phyloP scores from a whole-genome alignment of 306 rosid species.

The Prunus davidiana region DNA sequence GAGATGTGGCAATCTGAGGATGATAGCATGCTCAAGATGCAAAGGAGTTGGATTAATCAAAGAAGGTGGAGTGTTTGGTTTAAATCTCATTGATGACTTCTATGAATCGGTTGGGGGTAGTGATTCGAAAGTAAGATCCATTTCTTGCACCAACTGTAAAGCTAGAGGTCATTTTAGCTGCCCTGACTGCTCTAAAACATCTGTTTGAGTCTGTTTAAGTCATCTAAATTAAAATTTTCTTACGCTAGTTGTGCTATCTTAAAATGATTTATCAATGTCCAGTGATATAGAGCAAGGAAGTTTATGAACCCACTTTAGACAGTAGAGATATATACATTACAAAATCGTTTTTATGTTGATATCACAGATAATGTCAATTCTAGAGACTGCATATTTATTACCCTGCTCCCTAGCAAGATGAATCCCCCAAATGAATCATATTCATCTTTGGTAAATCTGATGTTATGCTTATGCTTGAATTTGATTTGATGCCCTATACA shows the following conservation, averaged over 20 bases:
- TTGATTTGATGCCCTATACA: neutral
- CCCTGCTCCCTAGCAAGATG: neutral
- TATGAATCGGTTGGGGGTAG: slow-evolving; percentile 40
- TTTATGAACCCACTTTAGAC: neutral
- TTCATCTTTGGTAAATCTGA: neutral
- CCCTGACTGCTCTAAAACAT: slow-evolving; percentile 60
- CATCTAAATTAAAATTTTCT: neutral
- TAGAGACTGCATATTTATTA: neutral
- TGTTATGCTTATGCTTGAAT: neutral
- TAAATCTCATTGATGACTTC: slow-evolving; percentile 41
- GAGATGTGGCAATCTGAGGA: slow-evolving; percentile 72
- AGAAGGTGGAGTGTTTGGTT: slow-evolving; percentile 52
- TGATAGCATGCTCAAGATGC: slow-evolving; percentile 71
- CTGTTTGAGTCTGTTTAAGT: slow-evolving; percentile 5
- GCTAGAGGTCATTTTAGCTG: slow-evolving; percentile 74
- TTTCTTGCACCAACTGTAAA: slow-evolving; percentile 57
- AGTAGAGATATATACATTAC: neutral
- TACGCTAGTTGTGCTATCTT: neutral
- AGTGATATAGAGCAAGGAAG: neutral
- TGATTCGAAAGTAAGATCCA: slow-evolving; percentile 34
- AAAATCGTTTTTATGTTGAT: neutral
- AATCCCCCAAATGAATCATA: neutral
- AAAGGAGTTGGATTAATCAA: slow-evolving; percentile 62
- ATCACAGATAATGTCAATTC: neutral
- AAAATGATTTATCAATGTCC: neutral